A percentile compares a stretch with the other conserved stretches of the same genome.
phyloP scores from a whole-genome alignment of 805 yeast genomes.

The Saccharomycopsis fermentans region DNA sequence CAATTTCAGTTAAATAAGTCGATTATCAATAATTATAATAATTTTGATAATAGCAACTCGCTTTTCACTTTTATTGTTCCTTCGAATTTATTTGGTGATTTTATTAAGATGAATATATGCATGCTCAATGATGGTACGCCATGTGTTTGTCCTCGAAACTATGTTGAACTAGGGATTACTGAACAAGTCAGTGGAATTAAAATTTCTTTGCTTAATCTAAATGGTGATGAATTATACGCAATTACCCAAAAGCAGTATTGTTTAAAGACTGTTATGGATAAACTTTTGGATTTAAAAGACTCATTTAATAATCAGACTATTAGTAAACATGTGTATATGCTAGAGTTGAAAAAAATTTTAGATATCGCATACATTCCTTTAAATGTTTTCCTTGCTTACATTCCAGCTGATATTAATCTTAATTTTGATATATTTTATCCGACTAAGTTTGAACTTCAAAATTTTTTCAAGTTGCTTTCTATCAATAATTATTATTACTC shows the following conservation, averaged over 20 bases:
- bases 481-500: conserved; percentile 1
- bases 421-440: conserved; percentile 74
- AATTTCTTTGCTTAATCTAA: conserved; percentile 52
- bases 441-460: conserved; percentile 37
- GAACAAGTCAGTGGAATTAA: conserved; percentile 27
- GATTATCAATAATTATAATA: neutral
- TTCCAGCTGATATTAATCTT: conserved; percentile 54
- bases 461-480: conserved; percentile 19
- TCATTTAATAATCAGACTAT: neutral
- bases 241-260: conserved; percentile 20
- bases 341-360: neutral
- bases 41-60: conserved; percentile 10
- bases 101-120: conserved; percentile 59
- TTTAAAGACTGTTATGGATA: conserved; percentile 23
- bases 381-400: conserved; percentile 41
- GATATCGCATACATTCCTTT: conserved; percentile 41
- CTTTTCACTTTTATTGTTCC: conserved; percentile 76
- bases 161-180: conserved; percentile 29
- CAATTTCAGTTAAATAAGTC: conserved; percentile 45
- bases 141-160: conserved; percentile 63
- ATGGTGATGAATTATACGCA: conserved; percentile 32
- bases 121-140: conserved; percentile 78
- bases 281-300: conserved; percentile 8
- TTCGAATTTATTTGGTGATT: conserved; percentile 78
- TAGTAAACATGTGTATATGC: neutral